phyloP scores from a whole-genome alignment of 129 eudicot genomes.

The Sambucus nigra region DNA sequence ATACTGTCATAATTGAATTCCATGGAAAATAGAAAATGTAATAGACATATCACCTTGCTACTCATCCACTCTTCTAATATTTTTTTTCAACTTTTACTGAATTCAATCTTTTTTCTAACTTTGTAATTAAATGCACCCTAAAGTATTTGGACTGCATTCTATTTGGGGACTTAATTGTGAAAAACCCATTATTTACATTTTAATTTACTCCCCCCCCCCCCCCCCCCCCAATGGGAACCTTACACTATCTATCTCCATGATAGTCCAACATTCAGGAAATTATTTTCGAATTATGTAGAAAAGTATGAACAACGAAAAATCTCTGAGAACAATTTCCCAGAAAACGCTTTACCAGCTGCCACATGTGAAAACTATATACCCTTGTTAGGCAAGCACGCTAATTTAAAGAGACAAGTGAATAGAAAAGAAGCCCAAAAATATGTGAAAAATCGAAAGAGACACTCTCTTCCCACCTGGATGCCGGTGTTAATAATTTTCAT shows the following conservation, averaged over 20 bases:
- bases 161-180: no score
- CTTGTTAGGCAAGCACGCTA: constrained; percentile 24
- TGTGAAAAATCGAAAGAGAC: constrained; percentile 27
- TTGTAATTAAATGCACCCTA: no score
- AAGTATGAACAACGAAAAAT: constrained; percentile 43
- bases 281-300: constrained; percentile 87
- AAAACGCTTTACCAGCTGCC: constrained; percentile 22
- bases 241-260: neutral
- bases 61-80: no score
- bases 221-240: neutral
- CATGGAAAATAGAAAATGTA: no score
- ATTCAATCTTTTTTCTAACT: no score
- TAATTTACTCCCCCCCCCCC: no score
- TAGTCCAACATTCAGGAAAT: constrained; percentile 66
- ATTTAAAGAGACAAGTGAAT: constrained; percentile 20
- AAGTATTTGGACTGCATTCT: no score
- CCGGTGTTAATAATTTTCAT: constrained; percentile 54
- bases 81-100: no score
- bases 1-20: no score
- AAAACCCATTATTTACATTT: no score
- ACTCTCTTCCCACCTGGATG: constrained; percentile 68
- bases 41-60: no score
- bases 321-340: constrained; percentile 32
- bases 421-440: constrained; percentile 32
- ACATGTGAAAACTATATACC: constrained; percentile 22